phyloP scores from a whole-genome alignment of 1,139 yeast genomes.

The Blastobotrys proliferans region DNA sequence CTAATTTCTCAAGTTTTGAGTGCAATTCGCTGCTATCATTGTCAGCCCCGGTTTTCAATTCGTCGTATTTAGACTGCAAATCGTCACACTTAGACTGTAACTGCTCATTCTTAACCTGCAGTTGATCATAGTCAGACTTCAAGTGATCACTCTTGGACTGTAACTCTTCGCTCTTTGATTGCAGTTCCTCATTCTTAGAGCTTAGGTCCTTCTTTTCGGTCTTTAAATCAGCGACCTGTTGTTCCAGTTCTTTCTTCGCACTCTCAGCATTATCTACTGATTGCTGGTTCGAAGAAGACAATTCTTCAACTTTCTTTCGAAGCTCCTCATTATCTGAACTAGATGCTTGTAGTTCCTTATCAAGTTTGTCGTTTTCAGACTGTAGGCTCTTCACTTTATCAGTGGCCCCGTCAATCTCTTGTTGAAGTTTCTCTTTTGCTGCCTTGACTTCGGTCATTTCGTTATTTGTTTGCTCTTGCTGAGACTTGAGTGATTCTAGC shows the following conservation, averaged over 20 bases:
- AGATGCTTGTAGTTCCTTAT: conserved; percentile 13
- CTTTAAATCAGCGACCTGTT: too few species aligned
- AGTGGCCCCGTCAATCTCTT: conserved; percentile 16
- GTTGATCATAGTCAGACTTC: not conserved
- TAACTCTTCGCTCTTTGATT: not conserved
- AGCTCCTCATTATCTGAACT: too few species aligned
- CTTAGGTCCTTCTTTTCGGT: too few species aligned
- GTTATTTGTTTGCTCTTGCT: conserved; percentile 11
- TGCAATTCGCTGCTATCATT: not conserved
- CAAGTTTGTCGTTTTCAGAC: conserved; percentile 15
- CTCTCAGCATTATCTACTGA: too few species aligned
- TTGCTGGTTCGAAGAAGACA: too few species aligned
- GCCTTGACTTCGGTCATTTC: too few species aligned
- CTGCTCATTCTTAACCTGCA: not conserved
- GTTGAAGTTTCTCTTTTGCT: conserved; percentile 19
- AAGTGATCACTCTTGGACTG: not conserved
- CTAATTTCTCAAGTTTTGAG: not conserved
- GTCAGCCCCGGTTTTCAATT: not conserved
- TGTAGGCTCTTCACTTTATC: conserved; percentile 16
- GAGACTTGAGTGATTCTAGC: not conserved
- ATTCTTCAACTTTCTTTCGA: too few species aligned
- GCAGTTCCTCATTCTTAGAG: too few species aligned
- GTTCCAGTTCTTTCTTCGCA: not conserved
- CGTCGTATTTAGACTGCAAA: not conserved
- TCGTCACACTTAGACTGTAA: not conserved